Evolutionary conservation across 2,329 filamentous ascomycete genomes (phyloP).

Genomic region (Alternaria infectoria): DNA sequence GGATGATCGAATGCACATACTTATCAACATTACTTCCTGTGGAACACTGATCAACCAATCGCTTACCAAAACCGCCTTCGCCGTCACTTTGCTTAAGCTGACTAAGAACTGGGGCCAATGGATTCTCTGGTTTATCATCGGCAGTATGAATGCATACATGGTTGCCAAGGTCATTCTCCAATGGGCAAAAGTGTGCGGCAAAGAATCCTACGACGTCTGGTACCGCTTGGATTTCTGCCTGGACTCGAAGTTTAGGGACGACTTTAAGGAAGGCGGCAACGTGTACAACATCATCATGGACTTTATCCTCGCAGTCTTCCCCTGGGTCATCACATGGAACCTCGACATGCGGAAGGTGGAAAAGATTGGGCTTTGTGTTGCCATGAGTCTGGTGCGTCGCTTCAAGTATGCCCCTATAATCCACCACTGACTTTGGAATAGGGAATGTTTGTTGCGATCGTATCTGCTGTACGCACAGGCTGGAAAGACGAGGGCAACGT

Average conservation of each 20-base stretch:
- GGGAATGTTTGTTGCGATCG: slow-evolving; percentile 58
- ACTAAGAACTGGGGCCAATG: slow-evolving; percentile 54
- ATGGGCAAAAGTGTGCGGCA: slow-evolving; percentile 57
- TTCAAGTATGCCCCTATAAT: background rate
- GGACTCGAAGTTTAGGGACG: slow-evolving; percentile 45
- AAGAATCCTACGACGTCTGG: slow-evolving; percentile 54
- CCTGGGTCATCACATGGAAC: slow-evolving; percentile 58
- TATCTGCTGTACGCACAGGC: slow-evolving; percentile 55
- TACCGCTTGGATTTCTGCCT: slow-evolving; percentile 58
- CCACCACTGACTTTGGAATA: slow-evolving; percentile 5
- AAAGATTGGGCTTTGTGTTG: slow-evolving; percentile 58
- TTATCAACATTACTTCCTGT: slow-evolving; percentile 55
- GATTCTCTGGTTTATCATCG: slow-evolving; percentile 59
- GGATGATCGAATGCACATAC: slow-evolving; percentile 61
- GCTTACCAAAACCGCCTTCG: slow-evolving; percentile 49
- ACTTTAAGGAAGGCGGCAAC: slow-evolving; percentile 60
- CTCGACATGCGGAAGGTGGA: slow-evolving; percentile 57
- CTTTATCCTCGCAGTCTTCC: slow-evolving; percentile 58
- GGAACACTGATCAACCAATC: slow-evolving; percentile 48
- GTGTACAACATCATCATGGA: slow-evolving; percentile 63
- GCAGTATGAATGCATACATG: slow-evolving; percentile 58
- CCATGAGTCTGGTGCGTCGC: slow-evolving; percentile 54
- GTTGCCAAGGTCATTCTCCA: slow-evolving; percentile 57
- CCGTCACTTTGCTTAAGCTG: slow-evolving; percentile 51
- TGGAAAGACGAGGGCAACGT: slow-evolving; percentile 60